phyloP scores from a whole-genome alignment of 2,329 filamentous ascomycete genomes.

The Onygenales sp. region DNA sequence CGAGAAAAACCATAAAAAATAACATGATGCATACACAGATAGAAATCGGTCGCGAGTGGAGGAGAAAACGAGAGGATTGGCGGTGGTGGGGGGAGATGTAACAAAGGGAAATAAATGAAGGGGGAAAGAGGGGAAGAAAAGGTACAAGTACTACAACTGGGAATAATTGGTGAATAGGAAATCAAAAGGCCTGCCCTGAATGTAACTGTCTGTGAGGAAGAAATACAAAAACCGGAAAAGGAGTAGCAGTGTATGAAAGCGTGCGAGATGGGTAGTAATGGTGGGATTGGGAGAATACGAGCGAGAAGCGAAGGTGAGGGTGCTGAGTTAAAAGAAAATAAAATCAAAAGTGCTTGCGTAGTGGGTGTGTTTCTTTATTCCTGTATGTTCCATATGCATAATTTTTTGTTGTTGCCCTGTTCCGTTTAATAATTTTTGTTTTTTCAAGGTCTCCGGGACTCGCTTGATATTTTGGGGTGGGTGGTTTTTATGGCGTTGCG shows the following conservation, averaged over 20 bases:
- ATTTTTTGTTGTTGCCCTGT: background rate
- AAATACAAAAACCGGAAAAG: background rate
- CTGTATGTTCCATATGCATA: background rate
- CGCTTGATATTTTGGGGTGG: background rate
- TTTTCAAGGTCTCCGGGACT: conserved; percentile 1
- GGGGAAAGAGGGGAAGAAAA: background rate
- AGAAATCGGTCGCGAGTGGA: background rate
- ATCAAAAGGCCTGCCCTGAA: conserved; percentile 1
- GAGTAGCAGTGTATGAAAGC: background rate
- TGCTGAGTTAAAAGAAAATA: background rate
- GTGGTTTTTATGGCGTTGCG: background rate
- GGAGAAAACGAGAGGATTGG: background rate
- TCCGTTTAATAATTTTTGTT: background rate
- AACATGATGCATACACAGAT: background rate
- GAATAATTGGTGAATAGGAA: background rate
- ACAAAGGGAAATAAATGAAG: background rate
- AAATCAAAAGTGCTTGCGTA: background rate
- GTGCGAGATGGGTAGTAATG: background rate
- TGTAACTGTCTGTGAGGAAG: background rate
- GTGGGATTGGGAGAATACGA: background rate
- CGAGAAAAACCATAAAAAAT: background rate
- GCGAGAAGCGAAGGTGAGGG: background rate
- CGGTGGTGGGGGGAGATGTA: background rate
- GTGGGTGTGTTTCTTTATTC: background rate
- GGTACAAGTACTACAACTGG: background rate